Evolutionary conservation across 2,329 filamentous ascomycete genomes (phyloP).

Genomic region (Pestalotiopsis sp.): DNA sequence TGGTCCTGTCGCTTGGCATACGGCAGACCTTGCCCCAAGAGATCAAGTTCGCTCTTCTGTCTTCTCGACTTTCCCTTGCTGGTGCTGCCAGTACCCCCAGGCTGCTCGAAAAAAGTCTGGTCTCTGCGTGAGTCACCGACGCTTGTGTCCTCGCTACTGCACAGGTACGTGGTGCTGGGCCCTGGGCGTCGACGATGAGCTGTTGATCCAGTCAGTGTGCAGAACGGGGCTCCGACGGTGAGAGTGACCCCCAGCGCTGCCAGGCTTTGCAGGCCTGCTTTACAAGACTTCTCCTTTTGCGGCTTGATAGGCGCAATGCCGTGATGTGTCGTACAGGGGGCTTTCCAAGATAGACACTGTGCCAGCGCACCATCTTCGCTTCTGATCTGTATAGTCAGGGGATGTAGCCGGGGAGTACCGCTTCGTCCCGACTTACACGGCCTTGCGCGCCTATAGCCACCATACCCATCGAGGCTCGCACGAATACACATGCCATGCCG

Average conservation of each 20-base stretch:
- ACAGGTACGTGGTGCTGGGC: slow-evolving; percentile 16
- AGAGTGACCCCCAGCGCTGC: not conserved
- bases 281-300: slow-evolving; percentile 11
- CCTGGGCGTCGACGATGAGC: slow-evolving; percentile 1
- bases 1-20: not conserved
- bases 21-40: slow-evolving; percentile 16
- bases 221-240: slow-evolving; percentile 21
- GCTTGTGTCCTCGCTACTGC: slow-evolving; percentile 9
- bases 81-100: slow-evolving; percentile 24
- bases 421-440: slow-evolving; percentile 3
- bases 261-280: slow-evolving; percentile 14
- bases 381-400: not conserved
- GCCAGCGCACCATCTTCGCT: not conserved
- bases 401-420: not conserved
- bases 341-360: not conserved
- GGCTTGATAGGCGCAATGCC: slow-evolving; percentile 23
- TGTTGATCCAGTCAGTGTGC: slow-evolving; percentile 22
- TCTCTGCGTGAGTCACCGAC: slow-evolving; percentile 32
- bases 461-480: slow-evolving; percentile 4
- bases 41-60: not conserved
- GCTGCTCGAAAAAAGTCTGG: slow-evolving; percentile 21
- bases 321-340: slow-evolving; percentile 7
- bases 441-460: slow-evolving; percentile 1
- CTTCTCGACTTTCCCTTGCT: slow-evolving; percentile 12
- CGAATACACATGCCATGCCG: not conserved